Evolutionary conservation across 345 rosid genomes (phyloP).

Genomic region (Anacardium occidentale): DNA sequence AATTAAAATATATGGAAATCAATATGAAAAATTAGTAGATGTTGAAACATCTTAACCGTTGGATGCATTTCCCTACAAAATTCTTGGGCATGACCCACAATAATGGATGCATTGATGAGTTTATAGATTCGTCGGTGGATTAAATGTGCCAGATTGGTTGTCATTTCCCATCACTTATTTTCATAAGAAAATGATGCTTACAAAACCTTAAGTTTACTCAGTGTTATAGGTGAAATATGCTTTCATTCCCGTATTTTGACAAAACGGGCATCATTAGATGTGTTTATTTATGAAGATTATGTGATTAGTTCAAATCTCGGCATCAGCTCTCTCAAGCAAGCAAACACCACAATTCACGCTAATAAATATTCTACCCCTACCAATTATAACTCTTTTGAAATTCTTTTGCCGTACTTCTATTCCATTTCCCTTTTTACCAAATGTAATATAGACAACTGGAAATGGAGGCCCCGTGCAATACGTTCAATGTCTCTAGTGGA

Average conservation of each 20-base stretch:
- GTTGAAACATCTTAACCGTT: conserved; percentile 15
- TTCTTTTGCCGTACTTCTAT: not conserved
- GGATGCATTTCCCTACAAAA: conserved; percentile 18
- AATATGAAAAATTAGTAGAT: not conserved
- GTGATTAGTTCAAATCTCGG: conserved; percentile 22
- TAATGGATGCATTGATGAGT: conserved; percentile 23
- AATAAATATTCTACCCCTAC: not conserved
- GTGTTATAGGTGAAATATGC: conserved; percentile 11
- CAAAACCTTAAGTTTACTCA: conserved; percentile 8
- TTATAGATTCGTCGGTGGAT: conserved; percentile 39
- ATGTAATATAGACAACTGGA: conserved; percentile 19
- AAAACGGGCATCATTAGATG: conserved; percentile 4
- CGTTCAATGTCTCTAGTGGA: not conserved
- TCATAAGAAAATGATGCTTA: conserved; percentile 16
- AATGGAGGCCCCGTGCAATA: conserved; percentile 8
- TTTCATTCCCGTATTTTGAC: not conserved
- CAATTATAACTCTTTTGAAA: conserved; percentile 26
- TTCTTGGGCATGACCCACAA: conserved; percentile 21
- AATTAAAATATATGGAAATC: not conserved
- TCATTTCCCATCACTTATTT: conserved; percentile 25
- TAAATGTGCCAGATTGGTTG: conserved; percentile 20
- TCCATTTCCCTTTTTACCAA: not conserved
- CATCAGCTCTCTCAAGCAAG: conserved; percentile 21
- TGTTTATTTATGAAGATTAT: not conserved
- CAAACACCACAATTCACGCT: conserved; percentile 14